These are phyloP conservation scores for Penicillium cosmopolitanum DNA, from an alignment of 495 filamentous ascomycete genomes.

Conservation along the genomic window DNA sequence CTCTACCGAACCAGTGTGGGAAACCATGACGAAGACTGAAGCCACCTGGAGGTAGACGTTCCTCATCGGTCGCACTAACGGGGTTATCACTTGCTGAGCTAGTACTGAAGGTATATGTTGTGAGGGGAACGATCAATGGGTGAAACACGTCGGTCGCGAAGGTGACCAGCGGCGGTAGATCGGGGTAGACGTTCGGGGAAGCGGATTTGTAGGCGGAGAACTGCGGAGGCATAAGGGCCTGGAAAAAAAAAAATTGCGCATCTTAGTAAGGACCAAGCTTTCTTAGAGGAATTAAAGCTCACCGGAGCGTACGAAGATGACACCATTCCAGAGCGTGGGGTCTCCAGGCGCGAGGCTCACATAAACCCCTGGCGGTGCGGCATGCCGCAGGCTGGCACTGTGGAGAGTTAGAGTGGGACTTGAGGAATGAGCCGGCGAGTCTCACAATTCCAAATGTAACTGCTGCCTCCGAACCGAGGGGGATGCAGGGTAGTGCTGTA, in stretches of 20 bases:
- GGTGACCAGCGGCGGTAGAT: constrained; percentile 77
- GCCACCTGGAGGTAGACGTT: constrained; percentile 80
- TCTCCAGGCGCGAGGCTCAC: constrained; percentile 82
- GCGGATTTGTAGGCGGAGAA: constrained; percentile 86
- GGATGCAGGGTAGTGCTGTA: constrained; percentile 44
- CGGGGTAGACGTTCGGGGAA: constrained; percentile 84
- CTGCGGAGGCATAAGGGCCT: constrained; percentile 87
- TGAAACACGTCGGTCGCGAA: constrained; percentile 94
- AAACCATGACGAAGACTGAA: constrained; percentile 91
- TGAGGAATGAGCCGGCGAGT: neutral
- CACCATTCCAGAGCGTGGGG: constrained; percentile 81
- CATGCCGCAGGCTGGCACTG: constrained; percentile 80
- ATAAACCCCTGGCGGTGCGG: constrained; percentile 82
- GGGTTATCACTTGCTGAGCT: constrained; percentile 68
- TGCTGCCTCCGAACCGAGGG: constrained; percentile 64
- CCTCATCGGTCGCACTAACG: constrained; percentile 78
- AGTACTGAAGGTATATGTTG: constrained; percentile 87
- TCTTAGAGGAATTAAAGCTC: constrained; percentile 20
- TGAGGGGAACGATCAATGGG: constrained; percentile 85
- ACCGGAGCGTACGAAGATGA: constrained; percentile 90
- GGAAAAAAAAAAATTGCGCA: neutral
- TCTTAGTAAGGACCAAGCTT: neutral
- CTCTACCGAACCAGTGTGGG: constrained; percentile 77
- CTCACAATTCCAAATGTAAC: constrained; percentile 78
- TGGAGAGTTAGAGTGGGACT: constrained; percentile 7